Base-by-base conservation (phyloP, 495 filamentous ascomycete species). In the Xylaria acuta region DNA sequence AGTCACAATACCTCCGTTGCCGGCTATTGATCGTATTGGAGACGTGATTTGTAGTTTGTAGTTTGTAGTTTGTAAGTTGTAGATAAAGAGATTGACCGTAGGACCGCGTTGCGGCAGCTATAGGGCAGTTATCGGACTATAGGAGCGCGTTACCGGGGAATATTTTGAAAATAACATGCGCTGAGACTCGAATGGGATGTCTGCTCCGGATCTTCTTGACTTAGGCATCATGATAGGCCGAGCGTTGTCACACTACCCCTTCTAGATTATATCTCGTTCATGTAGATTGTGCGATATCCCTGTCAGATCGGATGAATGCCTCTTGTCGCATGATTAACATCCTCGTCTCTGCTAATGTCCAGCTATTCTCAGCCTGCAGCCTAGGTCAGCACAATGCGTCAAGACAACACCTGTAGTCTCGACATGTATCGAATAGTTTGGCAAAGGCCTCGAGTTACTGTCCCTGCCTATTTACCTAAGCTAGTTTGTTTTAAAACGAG, bases 1-100 rank as follows among this genome's bases (percentile, higher is more conserved):
- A 73, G 64, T 71, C 71, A 69, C 30, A 60, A 18, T 25, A 25
- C 49, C 73, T 75, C 75, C 75, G 75, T 73, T 73, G 73, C 73
- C 76, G 69, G 63, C 45, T 34, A 49, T 66, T 20, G 34, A 22
- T 43, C 22, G 0, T 9, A 41, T 32, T 49, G 65, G 20, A 56
- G 36, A 56, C 36, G 43, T 67, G 12, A 67, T 40, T 27, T 25
- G 47, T 40, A n/a, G n/a, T n/a, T n/a, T n/a, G 41, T 67, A 20
- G 54, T 38, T 25, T 22, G 47, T 27, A 51, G 38, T 64, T 12
- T 49, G 11, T 8, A 25, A 7, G 36, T 22, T 22, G 34, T 20
- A 60, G 58, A 60, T 40, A 34, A 16, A 34, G 27, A 36, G 40
- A 4, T 38, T 27, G 43, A 53, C 30, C 14, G 22, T 27, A 18